Evolutionary conservation across 176 grass and related monocot genomes (phyloP).

Genomic region (Microstegium vimineum): DNA sequence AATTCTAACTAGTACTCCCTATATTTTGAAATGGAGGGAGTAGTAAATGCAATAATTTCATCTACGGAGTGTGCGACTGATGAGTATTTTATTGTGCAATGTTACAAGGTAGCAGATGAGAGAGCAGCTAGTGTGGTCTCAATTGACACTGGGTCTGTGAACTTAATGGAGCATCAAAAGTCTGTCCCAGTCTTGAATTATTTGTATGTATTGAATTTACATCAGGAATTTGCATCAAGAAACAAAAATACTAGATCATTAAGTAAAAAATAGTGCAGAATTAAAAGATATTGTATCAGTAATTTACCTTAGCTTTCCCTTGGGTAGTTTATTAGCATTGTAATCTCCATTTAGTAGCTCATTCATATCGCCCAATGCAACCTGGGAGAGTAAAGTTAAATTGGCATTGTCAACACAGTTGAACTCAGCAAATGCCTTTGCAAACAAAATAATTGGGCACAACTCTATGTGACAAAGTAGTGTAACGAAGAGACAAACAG

Average conservation of each 20-base stretch:
- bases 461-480: neutral
- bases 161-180: neutral
- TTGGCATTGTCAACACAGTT: neutral
- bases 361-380: constrained; percentile 89
- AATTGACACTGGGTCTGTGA: neutral
- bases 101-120: neutral
- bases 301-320: constrained; percentile 79
- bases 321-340: constrained; percentile 69
- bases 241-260: neutral
- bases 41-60: neutral
- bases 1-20: no score
- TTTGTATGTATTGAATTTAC: neutral
- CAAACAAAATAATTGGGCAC: neutral
- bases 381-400: constrained; percentile 36
- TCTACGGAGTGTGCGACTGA: neutral
- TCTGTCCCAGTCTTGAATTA: neutral
- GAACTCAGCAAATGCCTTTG: neutral
- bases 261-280: neutral
- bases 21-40: neutral
- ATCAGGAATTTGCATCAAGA: neutral
- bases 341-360: constrained; percentile 63
- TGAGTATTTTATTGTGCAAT: neutral
- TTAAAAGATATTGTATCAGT: neutral
- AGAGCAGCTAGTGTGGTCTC: neutral
- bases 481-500: neutral